Base-by-base conservation (phyloP, 805 yeast genomes). In the Debaryomyces prosopidis region DNA sequence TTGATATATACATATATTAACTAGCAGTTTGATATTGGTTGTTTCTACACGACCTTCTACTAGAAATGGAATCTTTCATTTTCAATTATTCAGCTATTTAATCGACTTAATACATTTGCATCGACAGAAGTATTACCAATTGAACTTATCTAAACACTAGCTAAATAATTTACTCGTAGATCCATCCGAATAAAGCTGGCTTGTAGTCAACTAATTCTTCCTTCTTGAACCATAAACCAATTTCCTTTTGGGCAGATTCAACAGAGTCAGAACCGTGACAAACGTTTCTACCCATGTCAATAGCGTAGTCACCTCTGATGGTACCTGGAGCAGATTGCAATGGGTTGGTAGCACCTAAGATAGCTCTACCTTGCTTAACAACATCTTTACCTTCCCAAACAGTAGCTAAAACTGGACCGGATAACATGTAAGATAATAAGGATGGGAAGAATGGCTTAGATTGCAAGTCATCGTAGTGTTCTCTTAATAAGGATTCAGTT, bases 351-450 rank as follows among this genome's bases (percentile, higher is more conserved):
- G 99, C 98, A 78, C 99, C 99, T 66, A 94, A 84, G 72, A 94
- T 85, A 65, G 81, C 85, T 80, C 99, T 87, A 73, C 99, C 99
- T 75, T 89, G 96, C 81, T 92, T 91, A 75, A 94, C 99, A 72
- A 84, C 99, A 68, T 94, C 97, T 81, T 91, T 94, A 77, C 99
- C 99, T 79, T 94, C 98, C 99, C 99, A 94, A 63, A 91, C 97
- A 71, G 97, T 94, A 63, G 99, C 99, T 65, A 92, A 84, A 62
- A 94, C 87, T 70, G 99, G 99, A 63, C 99, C 99, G 58, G 97
- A 89, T 70, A 81, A 79, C 99, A 94, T 95, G 89, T 91, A 91
- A 57, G 89, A 80, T 69, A 89, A 82, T 75, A 94, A 82, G 55
- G 96, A 88, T 71, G 98, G 97, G 92, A 91, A 94, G 82, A 94